Evolutionary conservation across 2,329 filamentous ascomycete genomes (phyloP), one percentile per base, ranked within the genome.

Genomic region (Aspergillus puulaauensis): DNA sequence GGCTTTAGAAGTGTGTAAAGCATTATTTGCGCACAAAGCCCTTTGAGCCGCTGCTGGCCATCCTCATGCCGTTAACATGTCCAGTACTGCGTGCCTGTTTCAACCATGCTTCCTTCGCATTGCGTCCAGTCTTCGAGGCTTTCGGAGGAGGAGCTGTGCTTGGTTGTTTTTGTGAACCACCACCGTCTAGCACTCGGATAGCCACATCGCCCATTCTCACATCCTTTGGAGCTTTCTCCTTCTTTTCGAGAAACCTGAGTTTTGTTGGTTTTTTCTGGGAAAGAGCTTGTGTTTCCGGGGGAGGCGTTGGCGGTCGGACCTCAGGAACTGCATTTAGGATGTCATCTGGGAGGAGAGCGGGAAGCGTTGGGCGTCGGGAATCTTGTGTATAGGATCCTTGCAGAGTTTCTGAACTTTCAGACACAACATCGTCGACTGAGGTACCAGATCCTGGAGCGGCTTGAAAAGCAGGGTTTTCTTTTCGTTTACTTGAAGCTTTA

Each of bases 331-430:
- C 75, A 51, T 78, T 79, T 49, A 84, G 68, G 43, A 84, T 77
- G 23, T 81, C 79, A 52, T 79, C 77, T 5, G 82, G 82, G 35
- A 84, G 77, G 21, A 83, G 73, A 40, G 75, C 76, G 6, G 81
- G 81, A 12, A 83, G 74, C n/a, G 69, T 66, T 11, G 64, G 70
- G 61, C 68, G 68, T 65, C 71, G 66, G 61, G 70, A 57, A 52
- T 75, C 72, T 58, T 74, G 71, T 33, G 69, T 71, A 27, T 61
- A 70, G 21, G 70, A 73, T 37, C 72, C 75, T 60, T 75, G 74
- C 8, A 77, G 64, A 4, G 75, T 78, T 48, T 66, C 70, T 8
- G 75, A 75, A 60, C 75, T 78, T 60, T 77, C 75, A 17, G 76
- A 77, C 37, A 69, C 61, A 15, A 73, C 35, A 37, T 77, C 76